A percentile compares a stretch with the other conserved stretches of the same genome.
Conservation (phyloP, 805 yeast species). For the Helenozyma rhizophorensis region DNA sequence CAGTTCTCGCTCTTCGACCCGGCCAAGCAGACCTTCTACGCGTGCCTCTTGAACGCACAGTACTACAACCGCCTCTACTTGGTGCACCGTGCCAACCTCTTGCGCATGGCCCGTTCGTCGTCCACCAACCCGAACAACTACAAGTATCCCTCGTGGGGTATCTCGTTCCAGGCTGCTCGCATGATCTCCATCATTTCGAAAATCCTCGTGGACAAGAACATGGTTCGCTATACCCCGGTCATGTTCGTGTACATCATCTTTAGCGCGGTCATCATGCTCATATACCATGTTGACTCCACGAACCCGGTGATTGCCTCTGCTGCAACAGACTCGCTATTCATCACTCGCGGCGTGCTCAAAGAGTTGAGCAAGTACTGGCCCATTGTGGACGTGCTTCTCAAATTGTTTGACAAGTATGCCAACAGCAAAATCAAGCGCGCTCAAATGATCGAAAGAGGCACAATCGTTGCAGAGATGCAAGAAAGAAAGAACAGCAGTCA, state of each 20-base stretch:
- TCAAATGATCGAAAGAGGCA: constrained; percentile 34
- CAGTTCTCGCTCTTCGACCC: constrained; percentile 57
- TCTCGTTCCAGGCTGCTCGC: constrained; percentile 77
- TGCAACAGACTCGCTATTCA: constrained; percentile 38
- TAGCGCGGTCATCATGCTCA: constrained; percentile 64
- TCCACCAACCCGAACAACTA: constrained; percentile 39
- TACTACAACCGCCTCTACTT: constrained; percentile 71
- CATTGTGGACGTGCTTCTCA: constrained; percentile 32
- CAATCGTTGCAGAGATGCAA: constrained; percentile 34
- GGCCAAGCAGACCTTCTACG: constrained; percentile 49
- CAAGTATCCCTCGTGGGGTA: constrained; percentile 71
- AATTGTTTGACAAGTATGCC: constrained; percentile 39
- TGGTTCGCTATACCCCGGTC: constrained; percentile 53
- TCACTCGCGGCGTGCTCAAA: constrained; percentile 33
- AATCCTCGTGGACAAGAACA: constrained; percentile 46
- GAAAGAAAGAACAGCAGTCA: constrained; percentile 26
- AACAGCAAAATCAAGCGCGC: constrained; percentile 40
- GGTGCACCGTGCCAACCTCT: constrained; percentile 66
- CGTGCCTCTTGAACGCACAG: constrained; percentile 58
- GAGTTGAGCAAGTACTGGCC: constrained; percentile 38
- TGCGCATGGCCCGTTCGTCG: constrained; percentile 42
- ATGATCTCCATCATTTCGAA: constrained; percentile 64
- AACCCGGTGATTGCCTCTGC: constrained; percentile 38
- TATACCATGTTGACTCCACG: constrained; percentile 58
- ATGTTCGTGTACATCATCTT: constrained; percentile 54